These are phyloP conservation scores for Chaetomium cochliodes DNA, from an alignment of 495 filamentous ascomycete species.

Conservation along the genomic window DNA sequence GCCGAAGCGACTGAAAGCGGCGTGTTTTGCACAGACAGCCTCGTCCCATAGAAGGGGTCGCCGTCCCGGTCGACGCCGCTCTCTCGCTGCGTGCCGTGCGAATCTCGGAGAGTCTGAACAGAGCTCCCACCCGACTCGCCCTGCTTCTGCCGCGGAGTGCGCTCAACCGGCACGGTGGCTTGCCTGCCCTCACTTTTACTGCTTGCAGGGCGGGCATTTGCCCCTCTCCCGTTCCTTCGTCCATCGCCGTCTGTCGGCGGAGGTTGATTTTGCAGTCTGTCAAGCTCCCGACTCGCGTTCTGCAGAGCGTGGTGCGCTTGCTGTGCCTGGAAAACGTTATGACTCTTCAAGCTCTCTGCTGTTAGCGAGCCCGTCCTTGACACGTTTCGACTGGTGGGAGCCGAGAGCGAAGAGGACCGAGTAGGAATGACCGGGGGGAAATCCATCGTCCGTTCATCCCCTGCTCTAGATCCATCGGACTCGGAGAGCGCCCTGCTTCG, in stretches of 20 bases:
- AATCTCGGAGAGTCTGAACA: conserved; percentile 9
- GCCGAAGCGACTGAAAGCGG: conserved; percentile 61
- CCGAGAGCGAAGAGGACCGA: conserved; percentile 66
- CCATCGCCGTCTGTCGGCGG: background rate
- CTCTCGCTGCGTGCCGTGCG: conserved; percentile 24
- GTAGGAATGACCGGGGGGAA: conserved; percentile 60
- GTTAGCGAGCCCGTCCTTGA: conserved; percentile 66
- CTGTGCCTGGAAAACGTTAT: conserved; percentile 46
- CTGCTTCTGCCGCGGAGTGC: conserved; percentile 38
- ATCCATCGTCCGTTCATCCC: conserved; percentile 55
- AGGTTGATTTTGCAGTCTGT: conserved; percentile 29
- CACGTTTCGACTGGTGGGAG: conserved; percentile 65
- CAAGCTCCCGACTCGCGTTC: conserved; percentile 30
- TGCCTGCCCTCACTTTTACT: background rate
- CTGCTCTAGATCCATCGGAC: conserved; percentile 46
- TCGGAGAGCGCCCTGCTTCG: conserved; percentile 48
- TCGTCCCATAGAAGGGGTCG: conserved; percentile 55
- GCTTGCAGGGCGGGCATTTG: background rate
- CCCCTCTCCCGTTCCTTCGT: background rate
- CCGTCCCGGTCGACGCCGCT: conserved; percentile 49
- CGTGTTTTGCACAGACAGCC: conserved; percentile 53
- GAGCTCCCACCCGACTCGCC: conserved; percentile 24
- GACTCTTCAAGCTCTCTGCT: conserved; percentile 62
- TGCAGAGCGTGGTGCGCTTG: conserved; percentile 35
- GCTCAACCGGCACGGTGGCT: conserved; percentile 26